phyloP scores from a whole-genome alignment of 2,329 filamentous ascomycete species.

The Macrophomina pseudophaseolina region DNA sequence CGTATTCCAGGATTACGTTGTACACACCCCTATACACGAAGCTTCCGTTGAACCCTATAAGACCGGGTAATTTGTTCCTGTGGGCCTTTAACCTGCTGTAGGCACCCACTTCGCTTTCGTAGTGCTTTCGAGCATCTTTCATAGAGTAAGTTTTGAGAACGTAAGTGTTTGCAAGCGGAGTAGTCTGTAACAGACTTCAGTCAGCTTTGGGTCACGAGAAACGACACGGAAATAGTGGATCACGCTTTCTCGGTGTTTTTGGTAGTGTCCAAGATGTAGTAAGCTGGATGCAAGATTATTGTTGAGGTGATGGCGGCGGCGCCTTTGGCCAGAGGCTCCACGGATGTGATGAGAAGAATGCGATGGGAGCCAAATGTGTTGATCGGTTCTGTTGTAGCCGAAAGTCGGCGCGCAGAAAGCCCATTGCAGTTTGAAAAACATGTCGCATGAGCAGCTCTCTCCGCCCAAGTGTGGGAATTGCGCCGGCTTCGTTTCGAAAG shows the following conservation, averaged over 20 bases:
- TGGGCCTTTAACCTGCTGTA: conserved; percentile 22
- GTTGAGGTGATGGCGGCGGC: neutral
- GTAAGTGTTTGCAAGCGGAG: conserved; percentile 15
- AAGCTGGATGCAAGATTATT: conserved; percentile 28
- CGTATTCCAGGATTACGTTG: conserved; percentile 46
- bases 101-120: conserved; percentile 29
- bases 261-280: conserved; percentile 27
- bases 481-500: conserved; percentile 23
- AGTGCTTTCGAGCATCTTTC: conserved; percentile 15
- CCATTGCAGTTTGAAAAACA: conserved; percentile 32
- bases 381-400: neutral
- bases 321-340: neutral
- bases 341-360: conserved; percentile 28
- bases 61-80: neutral
- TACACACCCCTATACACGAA: conserved; percentile 31
- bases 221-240: neutral
- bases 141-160: conserved; percentile 31
- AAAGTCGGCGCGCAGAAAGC: conserved; percentile 28
- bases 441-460: conserved; percentile 8
- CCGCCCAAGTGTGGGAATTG: neutral
- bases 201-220: neutral
- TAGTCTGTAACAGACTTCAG: too few relatives aligned
- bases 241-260: neutral
- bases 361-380: neutral
- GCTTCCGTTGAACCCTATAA: conserved; percentile 31